These are phyloP conservation scores for Alternaria infectoria DNA, from an alignment of 2,329 filamentous ascomycete species.

Conservation along the genomic window DNA sequence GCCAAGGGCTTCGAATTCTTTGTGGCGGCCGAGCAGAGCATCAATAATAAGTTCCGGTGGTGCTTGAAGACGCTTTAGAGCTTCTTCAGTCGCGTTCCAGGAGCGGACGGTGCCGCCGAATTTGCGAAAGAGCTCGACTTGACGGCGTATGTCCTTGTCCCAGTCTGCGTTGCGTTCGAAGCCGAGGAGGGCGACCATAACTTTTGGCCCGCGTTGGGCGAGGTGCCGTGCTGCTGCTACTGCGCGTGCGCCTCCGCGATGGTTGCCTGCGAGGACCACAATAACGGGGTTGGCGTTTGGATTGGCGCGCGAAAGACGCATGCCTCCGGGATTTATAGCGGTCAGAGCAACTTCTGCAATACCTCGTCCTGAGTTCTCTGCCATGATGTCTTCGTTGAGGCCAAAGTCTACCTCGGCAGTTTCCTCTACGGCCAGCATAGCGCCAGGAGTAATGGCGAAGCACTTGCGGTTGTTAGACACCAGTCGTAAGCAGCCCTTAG, in stretches of 20 bases:
- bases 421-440: constrained; percentile 92
- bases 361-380: constrained; percentile 87
- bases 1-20: constrained; percentile 86
- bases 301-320: constrained; percentile 58
- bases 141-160: constrained; percentile 78
- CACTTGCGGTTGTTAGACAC: constrained; percentile 61
- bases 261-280: constrained; percentile 92
- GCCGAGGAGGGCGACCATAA: constrained; percentile 83
- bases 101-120: constrained; percentile 76
- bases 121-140: constrained; percentile 82
- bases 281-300: constrained; percentile 62
- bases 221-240: constrained; percentile 87
- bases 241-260: constrained; percentile 83
- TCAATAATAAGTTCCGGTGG: constrained; percentile 85
- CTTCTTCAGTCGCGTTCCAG: constrained; percentile 64
- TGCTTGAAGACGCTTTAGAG: constrained; percentile 62
- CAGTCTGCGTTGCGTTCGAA: constrained; percentile 83
- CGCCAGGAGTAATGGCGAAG: constrained; percentile 69
- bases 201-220: constrained; percentile 79
- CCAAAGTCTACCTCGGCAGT: constrained; percentile 87
- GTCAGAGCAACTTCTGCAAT: constrained; percentile 83
- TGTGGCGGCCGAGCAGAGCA: constrained; percentile 83
- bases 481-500: constrained; percentile 55
- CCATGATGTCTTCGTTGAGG: constrained; percentile 86
- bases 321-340: constrained; percentile 66